These are phyloP conservation scores for Lepiota venenata DNA, from an alignment of 768 basidiomycete species.

Conservation along the genomic window DNA sequence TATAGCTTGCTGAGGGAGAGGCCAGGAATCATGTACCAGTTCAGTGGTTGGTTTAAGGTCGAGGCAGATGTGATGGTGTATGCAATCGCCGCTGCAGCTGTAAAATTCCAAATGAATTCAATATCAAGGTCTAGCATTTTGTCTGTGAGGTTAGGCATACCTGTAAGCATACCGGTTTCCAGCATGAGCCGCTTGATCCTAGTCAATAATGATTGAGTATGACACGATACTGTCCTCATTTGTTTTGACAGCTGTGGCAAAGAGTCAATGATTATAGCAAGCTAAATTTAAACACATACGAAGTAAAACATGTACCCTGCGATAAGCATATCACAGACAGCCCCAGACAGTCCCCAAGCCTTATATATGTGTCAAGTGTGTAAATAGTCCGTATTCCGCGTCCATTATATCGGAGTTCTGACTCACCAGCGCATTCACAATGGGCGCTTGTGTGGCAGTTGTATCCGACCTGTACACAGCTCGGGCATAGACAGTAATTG, in stretches of 20 bases:
- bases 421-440: not conserved
- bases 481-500: not conserved
- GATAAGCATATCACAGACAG: conserved; percentile 1
- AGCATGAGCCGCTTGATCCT: not conserved
- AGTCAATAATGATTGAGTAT: not conserved
- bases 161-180: conserved; percentile 4
- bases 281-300: not conserved
- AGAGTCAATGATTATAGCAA: not conserved
- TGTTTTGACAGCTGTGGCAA: not conserved
- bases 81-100: not conserved
- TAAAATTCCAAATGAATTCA: not conserved
- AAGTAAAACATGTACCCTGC: not conserved
- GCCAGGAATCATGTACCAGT: conserved; percentile 2
- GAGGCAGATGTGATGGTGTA: not conserved
- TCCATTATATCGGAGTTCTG: too few relatives aligned
- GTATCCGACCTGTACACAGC: not conserved
- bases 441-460: too few relatives aligned
- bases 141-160: not conserved
- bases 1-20: conserved; percentile 4
- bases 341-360: not conserved
- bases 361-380: not conserved
- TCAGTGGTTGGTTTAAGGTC: too few relatives aligned
- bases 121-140: too few relatives aligned
- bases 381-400: not conserved
- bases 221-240: not conserved